phyloP scores from a whole-genome alignment of 2,329 filamentous ascomycete species.

The Tolypocladium inflatum region DNA sequence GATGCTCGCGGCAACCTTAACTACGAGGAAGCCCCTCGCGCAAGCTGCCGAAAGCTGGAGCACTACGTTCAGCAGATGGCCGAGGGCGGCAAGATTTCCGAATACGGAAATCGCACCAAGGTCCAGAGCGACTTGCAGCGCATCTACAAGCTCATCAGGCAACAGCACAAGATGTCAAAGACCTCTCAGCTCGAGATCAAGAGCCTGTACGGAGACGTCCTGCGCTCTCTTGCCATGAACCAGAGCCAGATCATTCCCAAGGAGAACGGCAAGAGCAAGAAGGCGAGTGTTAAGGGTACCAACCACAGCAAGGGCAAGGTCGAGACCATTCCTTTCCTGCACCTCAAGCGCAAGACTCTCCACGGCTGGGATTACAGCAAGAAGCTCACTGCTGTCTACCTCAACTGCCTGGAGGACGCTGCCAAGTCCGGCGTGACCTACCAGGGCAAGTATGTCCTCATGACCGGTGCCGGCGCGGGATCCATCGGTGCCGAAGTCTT shows the following conservation, averaged over 20 bases:
- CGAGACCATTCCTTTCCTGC: constrained; percentile 95
- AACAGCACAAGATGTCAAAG: constrained; percentile 96
- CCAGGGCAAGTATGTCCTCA: constrained; percentile 89
- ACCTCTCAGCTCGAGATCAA: constrained; percentile 95
- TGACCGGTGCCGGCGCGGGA: constrained; percentile 96
- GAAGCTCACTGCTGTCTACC: constrained; percentile 87
- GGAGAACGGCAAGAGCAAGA: constrained; percentile 63
- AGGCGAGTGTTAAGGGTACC: constrained; percentile 39
- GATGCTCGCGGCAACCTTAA: constrained; percentile 87
- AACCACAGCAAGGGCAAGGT: constrained; percentile 74
- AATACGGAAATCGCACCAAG: constrained; percentile 97
- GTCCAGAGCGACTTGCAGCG: constrained; percentile 91
- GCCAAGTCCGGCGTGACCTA: constrained; percentile 84
- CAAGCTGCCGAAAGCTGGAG: constrained; percentile 91
- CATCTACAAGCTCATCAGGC: constrained; percentile 97
- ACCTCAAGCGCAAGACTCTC: constrained; percentile 86
- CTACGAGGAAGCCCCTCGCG: constrained; percentile 78
- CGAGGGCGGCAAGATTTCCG: constrained; percentile 94
- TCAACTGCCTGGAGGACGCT: constrained; percentile 84
- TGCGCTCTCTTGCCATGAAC: constrained; percentile 93
- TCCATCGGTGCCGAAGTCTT: constrained; percentile 97
- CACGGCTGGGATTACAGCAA: constrained; percentile 99
- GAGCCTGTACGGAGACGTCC: constrained; percentile 84
- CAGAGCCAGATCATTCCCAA: constrained; percentile 93
- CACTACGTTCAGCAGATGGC: constrained; percentile 99